Conservation (phyloP, 2,329 filamentous ascomycete species). For the Leptographium procerum region DNA sequence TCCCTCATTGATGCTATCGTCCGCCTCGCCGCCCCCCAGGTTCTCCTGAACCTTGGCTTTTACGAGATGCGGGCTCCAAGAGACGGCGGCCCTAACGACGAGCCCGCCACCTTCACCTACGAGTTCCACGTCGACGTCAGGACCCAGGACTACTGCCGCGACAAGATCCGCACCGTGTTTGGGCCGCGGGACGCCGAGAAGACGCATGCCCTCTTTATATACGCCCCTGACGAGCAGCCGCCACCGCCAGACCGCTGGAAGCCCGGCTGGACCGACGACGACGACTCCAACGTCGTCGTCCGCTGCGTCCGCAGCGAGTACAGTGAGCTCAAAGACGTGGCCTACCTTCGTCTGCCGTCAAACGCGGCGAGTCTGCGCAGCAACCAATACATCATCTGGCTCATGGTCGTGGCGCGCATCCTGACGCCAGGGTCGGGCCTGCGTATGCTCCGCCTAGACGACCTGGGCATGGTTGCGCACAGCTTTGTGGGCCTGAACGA, state of each 20-base stretch:
- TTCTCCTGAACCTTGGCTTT: neutral
- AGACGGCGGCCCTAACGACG: neutral
- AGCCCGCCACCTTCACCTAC: neutral
- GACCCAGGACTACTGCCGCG: neutral
- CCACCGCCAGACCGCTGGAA: neutral
- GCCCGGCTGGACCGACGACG: neutral
- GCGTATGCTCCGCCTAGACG: constrained; percentile 1
- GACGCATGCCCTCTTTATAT: constrained; percentile 3
- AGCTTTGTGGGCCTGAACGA: neutral
- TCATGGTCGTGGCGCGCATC: constrained; percentile 7
- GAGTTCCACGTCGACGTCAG: neutral
- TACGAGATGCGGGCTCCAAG: neutral
- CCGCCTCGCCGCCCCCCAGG: constrained; percentile 3
- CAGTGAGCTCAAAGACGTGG: neutral
- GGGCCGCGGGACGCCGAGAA: neutral
- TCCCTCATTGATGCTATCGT: constrained; percentile 7
- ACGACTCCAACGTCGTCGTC: neutral
- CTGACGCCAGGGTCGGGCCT: constrained; percentile 9
- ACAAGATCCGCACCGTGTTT: neutral
- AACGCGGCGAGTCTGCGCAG: neutral
- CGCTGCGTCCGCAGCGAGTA: neutral
- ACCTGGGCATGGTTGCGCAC: neutral
- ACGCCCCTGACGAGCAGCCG: neutral
- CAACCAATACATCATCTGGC: constrained; percentile 5
- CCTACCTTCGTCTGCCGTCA: constrained; percentile 6